Conservation (phyloP, 805 yeast species). For the Martiniozyma abietophila region DNA sequence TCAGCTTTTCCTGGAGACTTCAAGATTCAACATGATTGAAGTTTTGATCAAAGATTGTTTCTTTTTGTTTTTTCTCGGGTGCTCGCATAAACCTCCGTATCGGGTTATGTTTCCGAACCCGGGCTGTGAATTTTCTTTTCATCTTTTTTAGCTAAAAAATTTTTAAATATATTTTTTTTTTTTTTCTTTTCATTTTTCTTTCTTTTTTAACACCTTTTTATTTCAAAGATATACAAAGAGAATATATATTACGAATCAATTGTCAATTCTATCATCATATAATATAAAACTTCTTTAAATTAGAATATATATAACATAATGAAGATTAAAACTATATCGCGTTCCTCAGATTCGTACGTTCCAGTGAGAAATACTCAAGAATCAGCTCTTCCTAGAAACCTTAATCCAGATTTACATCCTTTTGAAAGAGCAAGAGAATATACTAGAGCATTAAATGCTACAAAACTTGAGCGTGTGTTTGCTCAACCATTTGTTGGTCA, state of each 20-base stretch:
- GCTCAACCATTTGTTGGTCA: constrained; percentile 97
- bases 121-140: constrained; percentile 4
- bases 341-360: constrained; percentile 87
- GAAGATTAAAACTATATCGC: constrained; percentile 83
- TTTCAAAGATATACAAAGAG: neutral
- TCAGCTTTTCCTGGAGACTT: constrained; percentile 7
- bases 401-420: constrained; percentile 92
- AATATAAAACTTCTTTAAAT: neutral
- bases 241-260: neutral
- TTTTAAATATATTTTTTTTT: constrained; percentile 2
- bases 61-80: no score
- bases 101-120: no score
- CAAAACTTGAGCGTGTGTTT: constrained; percentile 91
- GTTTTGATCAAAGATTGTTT: constrained; percentile 2
- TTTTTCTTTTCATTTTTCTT: constrained; percentile 2
- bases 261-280: neutral
- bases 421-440: constrained; percentile 96
- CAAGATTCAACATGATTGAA: constrained; percentile 10
- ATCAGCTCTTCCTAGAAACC: constrained; percentile 75
- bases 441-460: constrained; percentile 88
- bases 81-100: no score
- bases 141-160: neutral
- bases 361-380: constrained; percentile 90
- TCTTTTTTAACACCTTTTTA: neutral
- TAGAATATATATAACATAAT: constrained; percentile 18